These are phyloP conservation scores for Aspergillus pseudonomiae DNA, from an alignment of 2,329 filamentous ascomycete genomes.

Conservation along the genomic window DNA sequence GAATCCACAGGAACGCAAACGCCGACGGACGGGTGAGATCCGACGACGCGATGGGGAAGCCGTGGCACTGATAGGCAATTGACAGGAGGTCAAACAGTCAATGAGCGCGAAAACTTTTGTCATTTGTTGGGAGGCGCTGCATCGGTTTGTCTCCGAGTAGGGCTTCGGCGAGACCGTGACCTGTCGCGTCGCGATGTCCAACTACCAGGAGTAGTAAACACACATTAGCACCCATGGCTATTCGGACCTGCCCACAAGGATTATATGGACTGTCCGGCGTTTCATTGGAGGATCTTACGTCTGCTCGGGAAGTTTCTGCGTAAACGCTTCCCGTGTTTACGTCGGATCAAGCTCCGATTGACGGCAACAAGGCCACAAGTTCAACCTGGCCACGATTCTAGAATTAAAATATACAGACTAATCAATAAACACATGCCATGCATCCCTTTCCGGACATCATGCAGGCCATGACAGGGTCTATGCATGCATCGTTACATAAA, in stretches of 20 bases:
- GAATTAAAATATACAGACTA: neutral
- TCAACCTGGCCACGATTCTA: too few relatives aligned
- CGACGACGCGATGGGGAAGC: neutral
- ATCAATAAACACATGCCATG: neutral
- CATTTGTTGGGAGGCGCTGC: neutral
- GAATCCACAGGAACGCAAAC: neutral
- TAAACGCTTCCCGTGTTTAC: neutral
- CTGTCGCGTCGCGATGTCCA: neutral
- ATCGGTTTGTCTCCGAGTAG: neutral
- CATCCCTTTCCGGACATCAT: neutral
- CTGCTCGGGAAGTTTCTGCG: neutral
- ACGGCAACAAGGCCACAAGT: neutral
- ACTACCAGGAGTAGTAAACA: neutral
- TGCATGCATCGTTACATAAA: neutral
- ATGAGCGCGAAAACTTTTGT: neutral
- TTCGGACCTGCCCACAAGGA: neutral
- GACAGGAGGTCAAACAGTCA: neutral
- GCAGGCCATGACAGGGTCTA: neutral
- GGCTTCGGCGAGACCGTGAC: neutral
- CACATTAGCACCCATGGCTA: neutral
- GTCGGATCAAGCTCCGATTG: neutral
- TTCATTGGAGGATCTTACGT: neutral
- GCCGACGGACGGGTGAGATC: neutral
- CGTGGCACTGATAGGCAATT: slow-evolving; percentile 3
- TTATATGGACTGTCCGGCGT: neutral